Conservation (phyloP, 2,329 filamentous ascomycete genomes). For the Phialophora verrucosa region DNA sequence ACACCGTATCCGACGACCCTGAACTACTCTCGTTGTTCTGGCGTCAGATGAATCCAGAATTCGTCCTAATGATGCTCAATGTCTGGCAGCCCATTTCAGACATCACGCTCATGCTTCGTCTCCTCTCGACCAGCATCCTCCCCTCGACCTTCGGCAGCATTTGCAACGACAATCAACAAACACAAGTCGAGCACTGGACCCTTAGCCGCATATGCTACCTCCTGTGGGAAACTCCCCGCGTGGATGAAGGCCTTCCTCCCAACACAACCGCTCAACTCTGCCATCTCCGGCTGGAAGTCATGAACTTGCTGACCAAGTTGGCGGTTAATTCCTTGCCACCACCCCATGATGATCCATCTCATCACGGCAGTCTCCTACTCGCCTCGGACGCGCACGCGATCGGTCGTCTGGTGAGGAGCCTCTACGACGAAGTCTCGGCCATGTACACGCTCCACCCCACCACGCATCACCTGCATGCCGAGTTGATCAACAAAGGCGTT, state of each 20-base stretch:
- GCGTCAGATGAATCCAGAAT: conserved; percentile 61
- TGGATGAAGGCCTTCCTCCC: conserved; percentile 51
- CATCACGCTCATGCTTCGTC: conserved; percentile 60
- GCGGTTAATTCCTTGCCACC: conserved; percentile 46
- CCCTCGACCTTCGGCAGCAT: conserved; percentile 62
- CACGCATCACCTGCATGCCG: conserved; percentile 53
- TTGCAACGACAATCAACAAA: conserved; percentile 47
- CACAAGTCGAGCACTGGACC: conserved; percentile 53
- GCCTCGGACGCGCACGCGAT: conserved; percentile 72
- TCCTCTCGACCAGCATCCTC: conserved; percentile 62
- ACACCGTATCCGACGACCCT: conserved; percentile 48
- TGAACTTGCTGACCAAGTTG: conserved; percentile 51
- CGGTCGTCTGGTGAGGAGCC: conserved; percentile 74
- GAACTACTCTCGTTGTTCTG: conserved; percentile 58
- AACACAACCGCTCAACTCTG: conserved; percentile 44
- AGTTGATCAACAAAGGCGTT: conserved; percentile 64
- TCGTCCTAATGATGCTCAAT: conserved; percentile 64
- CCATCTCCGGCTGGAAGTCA: conserved; percentile 51
- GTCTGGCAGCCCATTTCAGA: conserved; percentile 63
- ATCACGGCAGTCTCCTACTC: conserved; percentile 66
- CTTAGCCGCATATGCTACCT: conserved; percentile 64
- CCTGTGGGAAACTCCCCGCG: conserved; percentile 59
- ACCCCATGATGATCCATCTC: conserved; percentile 66
- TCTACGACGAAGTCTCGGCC: conserved; percentile 72
- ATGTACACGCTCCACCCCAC: conserved; percentile 60